These are phyloP conservation scores for Cerrena zonata DNA, from an alignment of 1,284 basidiomycete species.

Conservation along the genomic window DNA sequence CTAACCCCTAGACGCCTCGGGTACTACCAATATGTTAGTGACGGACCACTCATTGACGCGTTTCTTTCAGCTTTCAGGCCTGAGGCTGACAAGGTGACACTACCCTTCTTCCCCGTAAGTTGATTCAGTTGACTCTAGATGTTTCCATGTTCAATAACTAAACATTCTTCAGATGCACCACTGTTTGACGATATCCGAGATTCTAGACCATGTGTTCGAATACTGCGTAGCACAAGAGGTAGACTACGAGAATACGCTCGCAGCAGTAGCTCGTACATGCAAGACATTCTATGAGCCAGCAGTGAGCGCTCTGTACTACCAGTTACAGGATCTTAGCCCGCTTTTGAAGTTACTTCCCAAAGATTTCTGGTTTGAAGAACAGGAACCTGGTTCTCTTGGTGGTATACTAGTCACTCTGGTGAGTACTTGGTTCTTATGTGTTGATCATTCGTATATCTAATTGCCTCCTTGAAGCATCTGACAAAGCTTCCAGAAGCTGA, in stretches of 20 bases:
- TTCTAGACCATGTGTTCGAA: not conserved
- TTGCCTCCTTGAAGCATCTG: not conserved
- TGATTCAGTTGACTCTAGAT: no score
- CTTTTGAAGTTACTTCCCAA: not conserved
- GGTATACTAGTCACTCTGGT: not conserved
- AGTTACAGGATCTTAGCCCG: not conserved
- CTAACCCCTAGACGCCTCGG: no score
- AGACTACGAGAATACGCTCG: not conserved
- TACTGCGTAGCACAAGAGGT: not conserved
- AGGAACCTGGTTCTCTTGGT: not conserved
- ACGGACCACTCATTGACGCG: no score
- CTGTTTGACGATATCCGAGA: not conserved
- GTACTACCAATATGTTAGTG: no score
- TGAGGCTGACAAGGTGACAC: no score
- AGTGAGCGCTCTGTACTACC: not conserved
- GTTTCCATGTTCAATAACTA: no score
- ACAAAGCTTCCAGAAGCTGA: not conserved
- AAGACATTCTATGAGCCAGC: not conserved
- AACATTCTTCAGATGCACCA: no score
- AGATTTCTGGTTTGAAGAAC: not conserved
- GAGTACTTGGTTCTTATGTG: not conserved
- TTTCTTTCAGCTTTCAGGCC: no score
- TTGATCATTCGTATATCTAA: not conserved
- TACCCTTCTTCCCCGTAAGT: no score
- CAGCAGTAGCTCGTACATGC: not conserved